phyloP scores from a whole-genome alignment of 2,329 filamentous ascomycete genomes.

The Microascus cirrosus region DNA sequence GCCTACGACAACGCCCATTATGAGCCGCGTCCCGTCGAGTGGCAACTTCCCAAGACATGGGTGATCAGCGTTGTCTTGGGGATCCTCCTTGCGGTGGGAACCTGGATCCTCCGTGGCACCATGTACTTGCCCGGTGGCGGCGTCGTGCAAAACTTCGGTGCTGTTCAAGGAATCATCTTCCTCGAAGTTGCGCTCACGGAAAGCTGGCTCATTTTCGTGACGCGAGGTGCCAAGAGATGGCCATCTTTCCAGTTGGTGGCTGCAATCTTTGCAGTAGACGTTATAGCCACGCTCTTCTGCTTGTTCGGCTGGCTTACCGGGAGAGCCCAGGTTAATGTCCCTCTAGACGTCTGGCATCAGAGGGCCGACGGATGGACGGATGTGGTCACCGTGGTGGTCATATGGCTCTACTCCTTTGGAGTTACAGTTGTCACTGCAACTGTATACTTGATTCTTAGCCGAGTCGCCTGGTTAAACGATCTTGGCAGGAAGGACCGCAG shows the following conservation, averaged over 20 bases:
- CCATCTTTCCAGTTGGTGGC: constrained; percentile 64
- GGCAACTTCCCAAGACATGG: constrained; percentile 76
- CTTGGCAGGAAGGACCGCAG: constrained; percentile 52
- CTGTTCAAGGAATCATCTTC: constrained; percentile 64
- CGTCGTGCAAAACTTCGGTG: constrained; percentile 65
- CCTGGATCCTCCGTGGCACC: constrained; percentile 63
- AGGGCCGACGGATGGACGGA: constrained; percentile 28
- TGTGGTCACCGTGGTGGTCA: constrained; percentile 50
- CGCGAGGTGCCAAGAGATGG: constrained; percentile 60
- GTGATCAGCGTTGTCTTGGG: constrained; percentile 62
- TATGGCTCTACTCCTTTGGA: constrained; percentile 57
- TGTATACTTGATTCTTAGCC: constrained; percentile 52
- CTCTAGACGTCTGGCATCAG: constrained; percentile 21
- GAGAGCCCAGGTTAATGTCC: constrained; percentile 22
- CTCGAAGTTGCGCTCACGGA: constrained; percentile 63
- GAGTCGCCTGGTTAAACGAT: constrained; percentile 45
- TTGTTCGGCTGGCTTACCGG: constrained; percentile 65
- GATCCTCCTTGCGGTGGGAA: constrained; percentile 54
- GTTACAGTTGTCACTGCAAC: constrained; percentile 56
- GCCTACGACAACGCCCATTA: constrained; percentile 73
- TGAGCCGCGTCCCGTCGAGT: constrained; percentile 64
- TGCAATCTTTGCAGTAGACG: constrained; percentile 62
- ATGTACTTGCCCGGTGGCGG: constrained; percentile 60
- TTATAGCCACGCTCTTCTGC: constrained; percentile 61
- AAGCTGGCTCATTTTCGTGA: constrained; percentile 74